Conservation (phyloP, 441 rosid genomes). For the Arabidopsis hybrid region DNA sequence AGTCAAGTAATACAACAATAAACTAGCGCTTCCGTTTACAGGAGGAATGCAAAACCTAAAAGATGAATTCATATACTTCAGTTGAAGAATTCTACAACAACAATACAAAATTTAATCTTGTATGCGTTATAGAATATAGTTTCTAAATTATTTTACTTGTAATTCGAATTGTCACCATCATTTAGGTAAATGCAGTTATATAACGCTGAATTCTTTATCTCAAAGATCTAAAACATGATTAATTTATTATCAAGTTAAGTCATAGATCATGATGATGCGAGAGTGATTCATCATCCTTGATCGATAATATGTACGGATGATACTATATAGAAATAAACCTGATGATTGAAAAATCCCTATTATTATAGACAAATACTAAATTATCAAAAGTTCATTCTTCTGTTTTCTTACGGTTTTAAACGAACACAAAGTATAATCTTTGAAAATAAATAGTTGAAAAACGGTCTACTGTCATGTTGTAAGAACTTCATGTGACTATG, state of each 20-base stretch:
- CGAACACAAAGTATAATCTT: not conserved
- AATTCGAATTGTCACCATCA: conserved; percentile 1
- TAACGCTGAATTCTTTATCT: not conserved
- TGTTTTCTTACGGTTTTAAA: not conserved
- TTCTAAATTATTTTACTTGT: not conserved
- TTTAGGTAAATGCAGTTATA: not conserved
- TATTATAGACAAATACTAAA: not conserved
- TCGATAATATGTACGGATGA: conserved; percentile 1
- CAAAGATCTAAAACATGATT: not conserved
- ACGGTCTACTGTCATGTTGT: not conserved
- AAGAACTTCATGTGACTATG: not conserved
- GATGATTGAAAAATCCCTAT: conserved; percentile 3
- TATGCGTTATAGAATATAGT: not conserved
- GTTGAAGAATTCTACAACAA: not conserved
- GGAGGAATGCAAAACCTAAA: not conserved
- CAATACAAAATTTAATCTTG: not conserved
- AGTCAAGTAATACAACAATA: not conserved
- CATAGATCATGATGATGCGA: conserved; percentile 11
- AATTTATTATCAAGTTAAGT: not conserved
- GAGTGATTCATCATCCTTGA: conserved; percentile 26
- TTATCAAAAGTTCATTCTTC: conserved; percentile 14
- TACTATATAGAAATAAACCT: not conserved
- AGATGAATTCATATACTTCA: not conserved
- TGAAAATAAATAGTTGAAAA: not conserved
- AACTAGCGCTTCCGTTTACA: not conserved